Evolutionary conservation across 129 eudicot genomes (phyloP), one percentile per base, ranked within the genome.

Genomic region (Deinandra increscens): DNA sequence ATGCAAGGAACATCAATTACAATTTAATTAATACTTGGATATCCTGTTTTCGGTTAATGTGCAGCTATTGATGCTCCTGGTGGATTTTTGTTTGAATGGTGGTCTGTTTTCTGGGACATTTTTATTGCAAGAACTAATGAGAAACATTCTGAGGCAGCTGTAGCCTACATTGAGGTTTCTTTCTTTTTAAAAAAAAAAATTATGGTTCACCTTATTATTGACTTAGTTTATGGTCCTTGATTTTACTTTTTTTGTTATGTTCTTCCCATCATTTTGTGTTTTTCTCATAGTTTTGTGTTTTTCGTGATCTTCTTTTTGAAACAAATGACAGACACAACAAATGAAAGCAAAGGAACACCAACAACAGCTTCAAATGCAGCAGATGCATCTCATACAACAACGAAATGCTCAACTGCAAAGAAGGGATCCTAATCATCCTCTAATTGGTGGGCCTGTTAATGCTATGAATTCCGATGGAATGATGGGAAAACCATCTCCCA

Each of bases 41-140:
- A 36, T 68, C 14, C n/a, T 43, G 19, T 20, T 22, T 75, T 9
- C 11, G 8, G 44, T 48, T 22, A 44, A 42, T 46, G 74, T 81
- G 72, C 83, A 93, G 98, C 98, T 64, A 93, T 93, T 71, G 98
- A 93, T 87, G 98, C 98, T 14, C 98, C 98, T 1, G 98, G 98
- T 38, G 98, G 98, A 60, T 93, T 93, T 83, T 95, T 92, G 49
- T 92, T 92, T 70, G 98, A 92, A 72, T 92, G 98, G 98, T 92
- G 98, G 98, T 92, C 98, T 46, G 98, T 92, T 76, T 92, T 92
- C 42, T 92, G 98, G 98, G 98, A 92, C 82, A 88, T 92, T 31
- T 92, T 92, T 71, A 92, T 92, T 41, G 98, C 98, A 46, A 78
- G 98, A 84, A 92, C 98, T 73, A 93, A 89, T 45, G 97, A 93